These are phyloP conservation scores for Rhynchosporium graminicola DNA, from an alignment of 2,329 filamentous ascomycete species.

Conservation along the genomic window DNA sequence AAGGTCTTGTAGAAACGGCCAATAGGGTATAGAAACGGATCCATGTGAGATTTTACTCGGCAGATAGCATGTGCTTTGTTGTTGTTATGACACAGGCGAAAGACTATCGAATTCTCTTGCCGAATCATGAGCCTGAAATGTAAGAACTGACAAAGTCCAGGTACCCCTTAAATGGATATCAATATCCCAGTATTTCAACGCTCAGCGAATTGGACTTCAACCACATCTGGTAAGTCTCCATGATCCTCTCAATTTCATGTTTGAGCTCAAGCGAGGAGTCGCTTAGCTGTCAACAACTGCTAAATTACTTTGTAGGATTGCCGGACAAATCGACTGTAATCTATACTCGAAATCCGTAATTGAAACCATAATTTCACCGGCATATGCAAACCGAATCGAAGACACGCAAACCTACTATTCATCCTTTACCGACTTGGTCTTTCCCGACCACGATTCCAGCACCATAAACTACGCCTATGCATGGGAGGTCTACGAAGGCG, in stretches of 20 bases:
- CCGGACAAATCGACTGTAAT: slow-evolving; percentile 33
- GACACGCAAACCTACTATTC: slow-evolving; percentile 31
- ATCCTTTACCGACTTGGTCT: slow-evolving; percentile 29
- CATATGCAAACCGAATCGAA: slow-evolving; percentile 17
- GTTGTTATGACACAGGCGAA: background rate
- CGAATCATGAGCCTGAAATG: background rate
- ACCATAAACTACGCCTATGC: slow-evolving; percentile 45
- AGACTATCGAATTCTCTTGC: background rate
- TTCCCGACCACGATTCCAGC: slow-evolving; percentile 22
- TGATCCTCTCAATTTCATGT: background rate
- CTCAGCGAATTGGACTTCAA: slow-evolving; percentile 49
- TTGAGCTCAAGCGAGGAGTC: background rate
- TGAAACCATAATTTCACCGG: slow-evolving; percentile 14
- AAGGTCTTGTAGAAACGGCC: background rate
- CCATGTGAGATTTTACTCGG: background rate
- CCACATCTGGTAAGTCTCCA: slow-evolving; percentile 47
- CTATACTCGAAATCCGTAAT: slow-evolving; percentile 27
- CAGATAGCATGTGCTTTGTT: background rate
- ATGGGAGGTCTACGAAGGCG: slow-evolving; percentile 60
- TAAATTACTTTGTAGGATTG: slow-evolving; percentile 27
- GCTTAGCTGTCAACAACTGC: background rate
- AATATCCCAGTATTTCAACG: slow-evolving; percentile 69
- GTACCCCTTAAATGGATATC: slow-evolving; percentile 75
- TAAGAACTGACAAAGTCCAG: slow-evolving; percentile 5
- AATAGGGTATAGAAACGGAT: background rate